These are phyloP conservation scores for Ceratocystis variospora DNA, from an alignment of 2,329 filamentous ascomycete genomes.

Conservation along the genomic window DNA sequence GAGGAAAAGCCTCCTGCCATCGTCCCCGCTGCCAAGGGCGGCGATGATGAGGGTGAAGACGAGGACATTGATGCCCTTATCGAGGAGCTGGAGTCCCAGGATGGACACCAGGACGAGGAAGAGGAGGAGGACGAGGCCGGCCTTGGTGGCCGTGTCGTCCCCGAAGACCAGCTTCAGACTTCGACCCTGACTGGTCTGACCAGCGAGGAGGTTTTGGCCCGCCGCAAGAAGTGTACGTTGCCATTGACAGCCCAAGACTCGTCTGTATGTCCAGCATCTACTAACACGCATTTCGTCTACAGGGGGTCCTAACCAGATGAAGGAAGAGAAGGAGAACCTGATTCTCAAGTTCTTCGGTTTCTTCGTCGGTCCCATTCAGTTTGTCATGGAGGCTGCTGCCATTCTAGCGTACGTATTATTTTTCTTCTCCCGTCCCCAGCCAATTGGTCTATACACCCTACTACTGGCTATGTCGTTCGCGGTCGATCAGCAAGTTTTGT, in stretches of 20 bases:
- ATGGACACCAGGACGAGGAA: conserved; percentile 53
- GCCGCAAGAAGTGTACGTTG: conserved; percentile 47
- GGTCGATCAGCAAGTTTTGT: not conserved
- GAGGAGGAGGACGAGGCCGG: conserved; percentile 41
- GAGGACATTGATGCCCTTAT: conserved; percentile 80
- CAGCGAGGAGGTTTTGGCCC: conserved; percentile 49
- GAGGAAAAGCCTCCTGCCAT: conserved; percentile 40
- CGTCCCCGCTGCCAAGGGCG: conserved; percentile 26
- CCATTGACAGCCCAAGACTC: conserved; percentile 25
- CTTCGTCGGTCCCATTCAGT: conserved; percentile 82
- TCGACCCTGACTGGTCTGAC: conserved; percentile 56
- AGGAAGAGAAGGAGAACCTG: conserved; percentile 77
- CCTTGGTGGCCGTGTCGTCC: conserved; percentile 44
- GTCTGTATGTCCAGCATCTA: not conserved
- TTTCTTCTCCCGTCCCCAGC: conserved; percentile 30
- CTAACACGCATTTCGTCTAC: conserved; percentile 28
- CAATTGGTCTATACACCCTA: not conserved
- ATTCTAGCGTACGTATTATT: conserved; percentile 69
- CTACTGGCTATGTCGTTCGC: not conserved
- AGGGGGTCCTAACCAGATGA: conserved; percentile 70
- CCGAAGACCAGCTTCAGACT: conserved; percentile 66
- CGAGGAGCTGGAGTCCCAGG: conserved; percentile 71
- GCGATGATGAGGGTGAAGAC: conserved; percentile 53
- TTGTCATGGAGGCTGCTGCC: conserved; percentile 81
- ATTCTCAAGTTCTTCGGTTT: conserved; percentile 70